These are phyloP conservation scores for Panicum virgatum DNA, from an alignment of 202 grass and related monocot species.

Conservation along the genomic window DNA sequence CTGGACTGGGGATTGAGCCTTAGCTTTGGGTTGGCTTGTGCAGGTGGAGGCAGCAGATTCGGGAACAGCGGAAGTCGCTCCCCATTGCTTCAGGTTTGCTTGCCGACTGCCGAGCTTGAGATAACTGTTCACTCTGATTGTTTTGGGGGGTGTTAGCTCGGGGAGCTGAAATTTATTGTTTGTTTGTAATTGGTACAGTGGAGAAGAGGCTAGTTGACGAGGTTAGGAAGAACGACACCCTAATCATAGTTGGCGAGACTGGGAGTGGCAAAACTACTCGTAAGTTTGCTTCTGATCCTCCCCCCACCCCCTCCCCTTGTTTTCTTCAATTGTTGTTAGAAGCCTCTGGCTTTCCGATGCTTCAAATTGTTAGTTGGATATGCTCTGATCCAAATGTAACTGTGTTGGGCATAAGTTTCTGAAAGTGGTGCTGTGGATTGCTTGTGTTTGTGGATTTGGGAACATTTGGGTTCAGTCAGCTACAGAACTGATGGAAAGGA, in stretches of 20 bases:
- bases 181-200: conserved; percentile 50
- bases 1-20: background rate
- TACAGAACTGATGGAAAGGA: no score
- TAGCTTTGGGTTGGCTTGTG: conserved; percentile 17
- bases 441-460: background rate
- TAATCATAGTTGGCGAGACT: conserved; percentile 87
- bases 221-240: conserved; percentile 72
- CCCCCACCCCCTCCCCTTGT: background rate
- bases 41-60: conserved; percentile 72
- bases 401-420: background rate
- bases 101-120: background rate
- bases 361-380: background rate
- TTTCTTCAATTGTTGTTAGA: background rate
- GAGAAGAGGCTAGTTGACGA: conserved; percentile 81
- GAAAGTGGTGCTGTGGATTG: background rate
- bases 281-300: conserved; percentile 38
- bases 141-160: background rate
- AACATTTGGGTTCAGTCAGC: background rate
- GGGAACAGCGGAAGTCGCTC: conserved; percentile 71
- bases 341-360: background rate
- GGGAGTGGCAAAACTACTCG: conserved; percentile 96
- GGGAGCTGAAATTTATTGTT: background rate
- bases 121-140: background rate
- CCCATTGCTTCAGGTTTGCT: conserved; percentile 76
- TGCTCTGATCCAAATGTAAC: background rate